Evolutionary conservation across 305 asterid species (phyloP).

Genomic region (Withania somnifera): DNA sequence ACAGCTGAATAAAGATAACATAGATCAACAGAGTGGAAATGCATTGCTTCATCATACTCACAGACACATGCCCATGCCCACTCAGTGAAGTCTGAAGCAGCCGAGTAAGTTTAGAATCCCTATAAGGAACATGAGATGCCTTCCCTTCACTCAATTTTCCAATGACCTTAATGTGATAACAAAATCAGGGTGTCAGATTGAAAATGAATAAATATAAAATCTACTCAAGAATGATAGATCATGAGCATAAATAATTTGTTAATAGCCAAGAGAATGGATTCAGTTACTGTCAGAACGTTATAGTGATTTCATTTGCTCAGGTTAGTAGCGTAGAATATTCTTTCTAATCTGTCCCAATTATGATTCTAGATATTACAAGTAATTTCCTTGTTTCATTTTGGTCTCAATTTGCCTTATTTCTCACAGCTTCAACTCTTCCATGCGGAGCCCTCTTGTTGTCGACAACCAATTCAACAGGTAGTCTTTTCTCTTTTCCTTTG

Average conservation of each 20-base stretch:
- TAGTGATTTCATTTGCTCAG: background rate
- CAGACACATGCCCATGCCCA: constrained; percentile 98
- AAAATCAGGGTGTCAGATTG: constrained; percentile 11
- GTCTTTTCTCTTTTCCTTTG: background rate
- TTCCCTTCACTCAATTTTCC: constrained; percentile 99
- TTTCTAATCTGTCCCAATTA: background rate
- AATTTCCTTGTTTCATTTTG: background rate
- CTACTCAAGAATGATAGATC: background rate
- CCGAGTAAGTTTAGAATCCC: constrained; percentile 97
- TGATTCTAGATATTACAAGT: background rate
- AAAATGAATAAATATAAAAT: background rate
- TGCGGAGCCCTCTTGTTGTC: background rate
- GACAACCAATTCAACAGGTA: background rate
- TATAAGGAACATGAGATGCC: constrained; percentile 91
- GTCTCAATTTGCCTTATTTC: background rate
- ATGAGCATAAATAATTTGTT: background rate
- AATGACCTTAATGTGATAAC: constrained; percentile 49
- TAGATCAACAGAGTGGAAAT: background rate
- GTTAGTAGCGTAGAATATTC: background rate
- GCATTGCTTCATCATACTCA: constrained; percentile 29
- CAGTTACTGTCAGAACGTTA: background rate
- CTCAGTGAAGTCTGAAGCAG: constrained; percentile 87
- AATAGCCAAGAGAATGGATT: background rate
- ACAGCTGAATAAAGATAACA: background rate
- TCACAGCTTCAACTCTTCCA: background rate